Percentiles rank a stretch among this genome's conserved stretches.
phyloP scores from a whole-genome alignment of 2,329 filamentous ascomycete genomes.

The Fusarium sp. region DNA sequence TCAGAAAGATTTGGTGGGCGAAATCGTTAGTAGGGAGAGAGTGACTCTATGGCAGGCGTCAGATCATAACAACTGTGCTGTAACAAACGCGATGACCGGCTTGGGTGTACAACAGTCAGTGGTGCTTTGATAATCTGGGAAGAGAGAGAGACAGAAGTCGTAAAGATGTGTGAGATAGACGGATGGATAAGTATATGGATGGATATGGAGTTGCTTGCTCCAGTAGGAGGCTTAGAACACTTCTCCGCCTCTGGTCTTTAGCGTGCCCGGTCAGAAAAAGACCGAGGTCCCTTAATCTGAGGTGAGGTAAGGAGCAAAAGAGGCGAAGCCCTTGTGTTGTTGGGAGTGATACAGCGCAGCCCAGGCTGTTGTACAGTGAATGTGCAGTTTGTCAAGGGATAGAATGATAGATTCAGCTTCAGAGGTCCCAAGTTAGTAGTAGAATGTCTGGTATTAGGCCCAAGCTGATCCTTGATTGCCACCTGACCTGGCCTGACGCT shows the following conservation, averaged over 20 bases:
- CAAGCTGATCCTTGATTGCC: constrained; percentile 9
- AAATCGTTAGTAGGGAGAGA: not conserved
- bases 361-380: not conserved
- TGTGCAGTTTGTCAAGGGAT: not conserved
- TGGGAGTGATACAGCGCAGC: not conserved
- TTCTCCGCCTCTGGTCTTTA: constrained; percentile 27
- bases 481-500: constrained; percentile 9
- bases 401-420: not conserved
- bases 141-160: not conserved
- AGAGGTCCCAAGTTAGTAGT: not conserved
- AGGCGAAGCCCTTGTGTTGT: constrained; percentile 18
- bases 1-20: not conserved
- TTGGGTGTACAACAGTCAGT: not conserved
- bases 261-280: not conserved
- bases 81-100: not conserved
- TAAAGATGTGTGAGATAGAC: constrained; percentile 8
- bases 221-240: constrained; percentile 28
- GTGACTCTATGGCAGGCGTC: not conserved
- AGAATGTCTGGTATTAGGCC: not conserved
- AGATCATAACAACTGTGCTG: not conserved
- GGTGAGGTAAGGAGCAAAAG: constrained; percentile 1
- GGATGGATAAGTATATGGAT: not conserved
- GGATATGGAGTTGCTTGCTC: constrained; percentile 1
- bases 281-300: constrained; percentile 17
- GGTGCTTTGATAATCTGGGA: not conserved